Evolutionary conservation across 192 early-diverging fungal species (phyloP).

Genomic region (Ambispora gerdemannii): DNA sequence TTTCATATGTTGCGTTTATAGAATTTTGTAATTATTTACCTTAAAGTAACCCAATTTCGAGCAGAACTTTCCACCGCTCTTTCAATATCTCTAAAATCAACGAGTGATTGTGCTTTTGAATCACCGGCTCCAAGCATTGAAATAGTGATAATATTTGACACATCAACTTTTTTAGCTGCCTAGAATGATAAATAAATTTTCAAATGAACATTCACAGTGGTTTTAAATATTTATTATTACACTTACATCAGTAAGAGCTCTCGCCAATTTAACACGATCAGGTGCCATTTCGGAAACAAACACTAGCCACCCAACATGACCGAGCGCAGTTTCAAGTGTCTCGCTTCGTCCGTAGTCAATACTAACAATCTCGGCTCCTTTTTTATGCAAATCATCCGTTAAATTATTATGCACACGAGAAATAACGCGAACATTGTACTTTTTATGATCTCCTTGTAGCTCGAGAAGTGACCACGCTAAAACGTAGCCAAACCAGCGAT

Average conservation of each 20-base stretch:
- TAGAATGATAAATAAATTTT: background rate
- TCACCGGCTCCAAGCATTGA: background rate
- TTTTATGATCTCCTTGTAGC: background rate
- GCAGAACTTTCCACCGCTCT: background rate
- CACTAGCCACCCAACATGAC: background rate
- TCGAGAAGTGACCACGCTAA: background rate
- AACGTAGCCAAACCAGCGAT: background rate
- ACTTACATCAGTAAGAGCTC: conserved; percentile 1
- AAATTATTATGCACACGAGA: background rate
- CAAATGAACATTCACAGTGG: background rate
- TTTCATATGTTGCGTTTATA: background rate
- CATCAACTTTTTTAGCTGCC: background rate
- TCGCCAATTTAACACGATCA: background rate
- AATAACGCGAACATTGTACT: background rate
- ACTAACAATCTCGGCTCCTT: background rate
- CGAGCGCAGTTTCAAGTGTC: background rate
- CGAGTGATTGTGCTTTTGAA: background rate
- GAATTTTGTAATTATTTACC: background rate
- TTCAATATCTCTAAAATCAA: background rate
- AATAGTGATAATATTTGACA: background rate
- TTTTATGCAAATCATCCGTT: background rate
- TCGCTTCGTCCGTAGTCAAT: background rate
- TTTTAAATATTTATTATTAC: background rate
- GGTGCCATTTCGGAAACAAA: background rate
- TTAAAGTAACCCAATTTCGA: background rate